phyloP scores from a whole-genome alignment of 2,329 filamentous ascomycete species.

The Calonectria montana region DNA sequence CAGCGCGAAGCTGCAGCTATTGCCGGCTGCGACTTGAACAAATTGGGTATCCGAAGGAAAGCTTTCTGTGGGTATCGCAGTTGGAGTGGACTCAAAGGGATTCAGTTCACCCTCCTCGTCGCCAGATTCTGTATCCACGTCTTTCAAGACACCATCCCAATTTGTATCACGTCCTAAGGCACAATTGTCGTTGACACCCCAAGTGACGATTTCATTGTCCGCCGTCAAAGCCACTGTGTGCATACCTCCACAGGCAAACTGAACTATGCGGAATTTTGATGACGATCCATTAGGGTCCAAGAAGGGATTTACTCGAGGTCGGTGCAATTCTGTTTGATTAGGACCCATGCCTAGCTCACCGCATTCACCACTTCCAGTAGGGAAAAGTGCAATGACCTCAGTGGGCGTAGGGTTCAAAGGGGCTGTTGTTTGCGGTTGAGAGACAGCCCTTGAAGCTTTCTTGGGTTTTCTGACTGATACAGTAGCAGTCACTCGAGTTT shows the following conservation, averaged over 20 bases:
- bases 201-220: conserved; percentile 81
- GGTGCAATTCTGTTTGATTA: neutral
- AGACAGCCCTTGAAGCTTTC: neutral
- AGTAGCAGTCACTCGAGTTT: neutral
- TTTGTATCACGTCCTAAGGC: conserved; percentile 77
- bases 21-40: conserved; percentile 70
- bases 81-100: conserved; percentile 73
- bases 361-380: conserved; percentile 19
- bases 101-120: conserved; percentile 67
- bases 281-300: conserved; percentile 30
- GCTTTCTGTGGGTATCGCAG: conserved; percentile 63
- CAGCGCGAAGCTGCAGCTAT: conserved; percentile 77
- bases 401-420: neutral
- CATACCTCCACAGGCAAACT: conserved; percentile 80
- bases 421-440: neutral
- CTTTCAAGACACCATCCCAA: conserved; percentile 68
- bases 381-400: conserved; percentile 14
- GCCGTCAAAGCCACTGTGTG: conserved; percentile 78
- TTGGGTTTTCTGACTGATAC: neutral
- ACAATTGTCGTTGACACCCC: conserved; percentile 85
- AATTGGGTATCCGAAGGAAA: conserved; percentile 67
- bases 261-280: conserved; percentile 59
- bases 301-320: conserved; percentile 26
- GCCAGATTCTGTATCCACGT: conserved; percentile 56
- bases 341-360: conserved; percentile 28